A percentile compares a stretch with the other conserved stretches of the same genome.
phyloP scores from a whole-genome alignment of 2,329 filamentous ascomycete genomes.

The Atkinsonella texensis region DNA sequence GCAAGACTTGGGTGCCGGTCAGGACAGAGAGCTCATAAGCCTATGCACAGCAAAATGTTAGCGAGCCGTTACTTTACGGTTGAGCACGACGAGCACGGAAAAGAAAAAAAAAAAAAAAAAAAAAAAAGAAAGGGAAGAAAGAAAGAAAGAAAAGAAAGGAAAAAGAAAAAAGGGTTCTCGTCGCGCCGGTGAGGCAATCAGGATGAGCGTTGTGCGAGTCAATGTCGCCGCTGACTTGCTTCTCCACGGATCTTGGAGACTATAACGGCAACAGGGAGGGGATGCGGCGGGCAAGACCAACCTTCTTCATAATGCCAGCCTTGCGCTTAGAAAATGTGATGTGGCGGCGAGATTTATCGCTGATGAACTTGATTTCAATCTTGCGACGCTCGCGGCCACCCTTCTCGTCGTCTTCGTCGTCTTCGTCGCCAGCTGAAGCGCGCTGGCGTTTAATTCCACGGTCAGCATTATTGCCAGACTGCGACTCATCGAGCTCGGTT shows the following conservation, averaged over 20 bases:
- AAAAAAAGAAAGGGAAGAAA: no score
- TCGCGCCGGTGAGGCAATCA: no score
- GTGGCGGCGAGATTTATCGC: conserved; percentile 97
- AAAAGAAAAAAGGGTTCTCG: no score
- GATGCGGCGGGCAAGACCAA: conserved; percentile 31
- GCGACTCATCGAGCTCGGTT: conserved; percentile 60
- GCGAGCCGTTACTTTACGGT: background rate
- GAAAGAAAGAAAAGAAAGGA: no score
- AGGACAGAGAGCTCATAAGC: conserved; percentile 96
- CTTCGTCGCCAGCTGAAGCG: conserved; percentile 74
- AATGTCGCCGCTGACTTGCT: background rate
- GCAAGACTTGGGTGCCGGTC: conserved; percentile 91
- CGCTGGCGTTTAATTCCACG: conserved; percentile 86
- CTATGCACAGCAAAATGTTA: conserved; percentile 32
- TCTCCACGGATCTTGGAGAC: background rate
- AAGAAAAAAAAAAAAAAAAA: no score
- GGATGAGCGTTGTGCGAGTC: no score
- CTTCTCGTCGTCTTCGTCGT: conserved; percentile 97
- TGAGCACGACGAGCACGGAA: background rate
- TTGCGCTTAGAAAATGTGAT: conserved; percentile 99
- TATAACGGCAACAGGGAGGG: background rate
- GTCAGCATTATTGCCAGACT: conserved; percentile 65
- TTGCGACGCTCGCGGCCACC: conserved; percentile 94
- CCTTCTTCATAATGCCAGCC: conserved; percentile 99
- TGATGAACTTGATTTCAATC: conserved; percentile 99